Evolutionary conservation across 345 rosid genomes (phyloP).

Genomic region (Arabidopsis arenosa): DNA sequence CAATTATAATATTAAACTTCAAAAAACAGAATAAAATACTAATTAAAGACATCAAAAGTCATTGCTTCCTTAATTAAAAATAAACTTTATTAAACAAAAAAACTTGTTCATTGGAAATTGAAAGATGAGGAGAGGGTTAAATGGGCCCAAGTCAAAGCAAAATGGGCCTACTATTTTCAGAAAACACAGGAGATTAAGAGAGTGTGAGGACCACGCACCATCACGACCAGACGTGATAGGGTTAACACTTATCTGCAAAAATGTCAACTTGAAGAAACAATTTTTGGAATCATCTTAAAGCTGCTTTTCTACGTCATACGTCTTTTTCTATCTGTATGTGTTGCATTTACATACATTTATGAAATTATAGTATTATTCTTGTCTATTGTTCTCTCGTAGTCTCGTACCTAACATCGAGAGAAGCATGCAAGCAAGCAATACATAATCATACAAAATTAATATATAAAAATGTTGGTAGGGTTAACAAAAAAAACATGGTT

Average conservation of each 20-base stretch:
- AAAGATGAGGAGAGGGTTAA: not conserved
- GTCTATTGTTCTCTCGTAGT: conserved; percentile 23
- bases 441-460: not conserved
- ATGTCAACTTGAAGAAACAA: conserved; percentile 47
- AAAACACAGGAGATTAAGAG: not conserved
- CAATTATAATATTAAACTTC: not conserved
- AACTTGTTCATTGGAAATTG: not conserved
- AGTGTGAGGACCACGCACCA: conserved; percentile 32
- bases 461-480: conserved; percentile 17
- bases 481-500: not conserved
- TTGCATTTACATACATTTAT: conserved; percentile 8
- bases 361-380: not conserved
- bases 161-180: conserved; percentile 20
- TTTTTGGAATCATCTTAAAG: conserved; percentile 41
- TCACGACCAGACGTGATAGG: conserved; percentile 42
- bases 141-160: conserved; percentile 41
- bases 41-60: conserved; percentile 27
- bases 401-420: conserved; percentile 36
- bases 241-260: conserved; percentile 34
- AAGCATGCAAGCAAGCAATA: conserved; percentile 44
- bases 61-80: conserved; percentile 14
- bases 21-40: conserved; percentile 3
- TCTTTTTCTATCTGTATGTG: conserved; percentile 35
- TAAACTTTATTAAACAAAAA: too few relatives aligned
- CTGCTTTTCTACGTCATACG: conserved; percentile 43